A percentile compares a stretch with the other conserved stretches of the same genome.
Evolutionary conservation across 129 eudicot genomes (phyloP).

Genomic region (Escallonia herrerae): DNA sequence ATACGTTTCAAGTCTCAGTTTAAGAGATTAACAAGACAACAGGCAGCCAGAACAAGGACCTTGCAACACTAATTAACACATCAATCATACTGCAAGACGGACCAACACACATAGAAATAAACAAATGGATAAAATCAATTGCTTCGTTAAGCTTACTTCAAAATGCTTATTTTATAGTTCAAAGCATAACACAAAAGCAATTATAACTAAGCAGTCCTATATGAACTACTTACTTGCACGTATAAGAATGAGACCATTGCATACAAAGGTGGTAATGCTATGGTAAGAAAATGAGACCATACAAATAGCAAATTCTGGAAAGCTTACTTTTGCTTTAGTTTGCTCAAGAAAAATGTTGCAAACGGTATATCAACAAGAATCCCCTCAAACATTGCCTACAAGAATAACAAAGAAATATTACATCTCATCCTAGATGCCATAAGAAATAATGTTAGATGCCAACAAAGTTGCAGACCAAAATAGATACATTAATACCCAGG

Average conservation of each 20-base stretch:
- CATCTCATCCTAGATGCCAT: too few relatives aligned
- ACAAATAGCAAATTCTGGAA: neutral
- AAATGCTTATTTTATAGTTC: neutral
- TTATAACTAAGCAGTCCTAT: neutral
- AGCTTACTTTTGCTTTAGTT: constrained; percentile 91
- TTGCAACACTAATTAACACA: too few relatives aligned
- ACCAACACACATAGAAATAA: neutral
- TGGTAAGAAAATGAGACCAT: neutral
- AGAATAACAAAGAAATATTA: neutral
- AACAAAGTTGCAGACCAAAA: neutral
- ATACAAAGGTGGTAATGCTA: neutral
- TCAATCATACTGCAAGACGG: too few relatives aligned
- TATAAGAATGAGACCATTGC: neutral
- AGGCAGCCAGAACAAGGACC: too few relatives aligned
- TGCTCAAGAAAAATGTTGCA: constrained; percentile 97
- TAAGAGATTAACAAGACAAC: too few relatives aligned
- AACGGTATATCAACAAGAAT: constrained; percentile 97
- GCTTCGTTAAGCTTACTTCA: too few relatives aligned
- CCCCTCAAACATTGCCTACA: constrained; percentile 98
- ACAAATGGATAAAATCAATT: too few relatives aligned
- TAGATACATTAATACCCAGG: neutral
- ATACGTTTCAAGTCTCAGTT: too few relatives aligned
- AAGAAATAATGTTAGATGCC: neutral
- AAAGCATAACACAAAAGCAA: neutral
- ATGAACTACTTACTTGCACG: neutral